A percentile compares a stretch with the other conserved stretches of the same genome.
phyloP scores from a whole-genome alignment of 805 yeast species.

The Starmerella cellae region DNA sequence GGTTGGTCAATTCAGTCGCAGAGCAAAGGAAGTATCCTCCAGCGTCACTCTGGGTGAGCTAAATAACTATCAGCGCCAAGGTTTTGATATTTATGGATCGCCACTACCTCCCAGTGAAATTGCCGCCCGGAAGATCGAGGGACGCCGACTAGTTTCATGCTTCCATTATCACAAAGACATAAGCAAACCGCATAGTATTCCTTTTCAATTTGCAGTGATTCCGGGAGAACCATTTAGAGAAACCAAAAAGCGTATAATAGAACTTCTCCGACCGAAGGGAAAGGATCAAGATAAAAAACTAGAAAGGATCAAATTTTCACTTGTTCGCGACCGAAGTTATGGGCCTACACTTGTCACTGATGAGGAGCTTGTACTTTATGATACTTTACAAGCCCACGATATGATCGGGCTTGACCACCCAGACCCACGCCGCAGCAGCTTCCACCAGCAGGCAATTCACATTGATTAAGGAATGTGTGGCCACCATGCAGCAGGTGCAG shows the following conservation, averaged over 20 bases:
- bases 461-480: slow-evolving; percentile 13
- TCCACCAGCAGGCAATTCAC: slow-evolving; percentile 18
- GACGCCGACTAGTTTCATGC: slow-evolving; percentile 38
- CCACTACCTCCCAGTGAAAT: slow-evolving; percentile 8
- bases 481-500: not conserved
- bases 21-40: slow-evolving; percentile 1
- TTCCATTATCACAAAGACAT: slow-evolving; percentile 59
- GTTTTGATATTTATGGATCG: slow-evolving; percentile 46
- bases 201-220: slow-evolving; percentile 48
- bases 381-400: slow-evolving; percentile 38
- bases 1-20: slow-evolving; percentile 3
- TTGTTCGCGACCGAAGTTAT: slow-evolving; percentile 28
- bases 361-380: slow-evolving; percentile 43
- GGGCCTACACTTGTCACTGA: slow-evolving; percentile 33
- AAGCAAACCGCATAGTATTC: slow-evolving; percentile 38
- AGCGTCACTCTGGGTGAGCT: not conserved
- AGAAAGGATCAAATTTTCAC: slow-evolving; percentile 55
- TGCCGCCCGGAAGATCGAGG: slow-evolving; percentile 6
- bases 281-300: slow-evolving; percentile 53
- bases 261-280: slow-evolving; percentile 43
- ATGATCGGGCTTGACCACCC: slow-evolving; percentile 76
- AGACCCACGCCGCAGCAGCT: slow-evolving; percentile 36
- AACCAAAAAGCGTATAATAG: slow-evolving; percentile 55
- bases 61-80: slow-evolving; percentile 1
- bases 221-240: slow-evolving; percentile 53